Evolutionary conservation across 768 basidiomycete species (phyloP), one percentile per base, ranked within the genome.

Genomic region (Clitopilus hobsonii): DNA sequence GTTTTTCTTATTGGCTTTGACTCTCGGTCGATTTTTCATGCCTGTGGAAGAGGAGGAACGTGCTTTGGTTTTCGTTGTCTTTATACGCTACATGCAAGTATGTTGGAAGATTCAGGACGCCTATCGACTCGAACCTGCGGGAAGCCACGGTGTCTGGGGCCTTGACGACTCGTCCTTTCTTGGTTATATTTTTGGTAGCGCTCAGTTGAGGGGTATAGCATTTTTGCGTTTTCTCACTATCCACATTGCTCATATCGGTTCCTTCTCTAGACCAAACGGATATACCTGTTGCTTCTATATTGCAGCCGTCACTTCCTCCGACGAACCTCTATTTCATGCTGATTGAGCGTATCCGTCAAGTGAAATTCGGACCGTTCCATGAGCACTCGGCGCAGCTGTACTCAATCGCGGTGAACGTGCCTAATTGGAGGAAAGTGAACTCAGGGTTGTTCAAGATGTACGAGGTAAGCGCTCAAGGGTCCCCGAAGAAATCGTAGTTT

Each of bases 131-230:
- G 96, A 98, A 69, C 94, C 95, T 5, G 97, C 97, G 2, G 97
- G 97, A 6, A 95, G 91, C 58, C 95, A 98, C 66, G 97, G 97
- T 3, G 96, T 98, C 0, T 99, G 96, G 97, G 97, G 95, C 1
- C 72, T 98, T 30, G 95, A 98, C 63, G 95, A 97, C 67, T 96
- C 88, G 53, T 81, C 78, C 51, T 95, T 96, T 70, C 78, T 98
- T 41, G 85, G 89, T 2, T 97, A 96, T 64, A 79, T 94, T 8
- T 94, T 94, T 65, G 95, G 94, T 8, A 92, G 92, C 59, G 92
- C 84, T 1, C 91, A 98, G 71, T 78, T 98, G 30, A 78, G 86
- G 82, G 89, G 91, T 83, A 24, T 56, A n/a, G n/a, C 55, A 14
- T 41, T 47, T 52, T 13, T 56, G n/a, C 48, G 50, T 45, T 25